These are phyloP conservation scores for Zoysia japonica DNA, from an alignment of 176 grass and related monocot genomes.

Conservation along the genomic window DNA sequence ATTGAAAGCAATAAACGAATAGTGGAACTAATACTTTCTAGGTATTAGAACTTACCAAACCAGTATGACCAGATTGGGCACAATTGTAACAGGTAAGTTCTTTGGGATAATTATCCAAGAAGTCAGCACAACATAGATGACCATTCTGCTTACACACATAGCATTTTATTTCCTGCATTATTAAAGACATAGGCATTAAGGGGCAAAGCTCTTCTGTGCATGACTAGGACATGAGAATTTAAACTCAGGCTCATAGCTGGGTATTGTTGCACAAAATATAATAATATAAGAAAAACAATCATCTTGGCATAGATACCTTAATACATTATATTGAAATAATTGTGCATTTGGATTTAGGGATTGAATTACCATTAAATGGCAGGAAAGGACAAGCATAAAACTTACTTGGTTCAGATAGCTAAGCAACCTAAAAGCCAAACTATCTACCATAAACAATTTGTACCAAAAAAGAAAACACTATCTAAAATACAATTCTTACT, in stretches of 20 bases:
- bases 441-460: neutral
- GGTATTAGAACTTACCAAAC: conserved; percentile 60
- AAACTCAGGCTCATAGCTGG: conserved; percentile 11
- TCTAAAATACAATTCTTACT: conserved; percentile 8
- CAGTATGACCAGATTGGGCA: conserved; percentile 82
- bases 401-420: neutral
- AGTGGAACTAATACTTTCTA: neutral
- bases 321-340: neutral
- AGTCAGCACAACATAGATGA: conserved; percentile 82
- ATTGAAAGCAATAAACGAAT: conserved; percentile 26
- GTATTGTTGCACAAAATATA: conserved; percentile 17
- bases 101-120: conserved; percentile 56
- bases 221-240: neutral
- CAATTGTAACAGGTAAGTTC: conserved; percentile 90
- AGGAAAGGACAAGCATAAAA: conserved; percentile 7
- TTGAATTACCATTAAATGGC: neutral
- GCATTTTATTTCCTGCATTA: conserved; percentile 87
- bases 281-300: neutral
- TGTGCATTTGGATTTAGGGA: conserved; percentile 4
- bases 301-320: neutral
- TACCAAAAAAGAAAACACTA: neutral
- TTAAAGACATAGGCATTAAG: conserved; percentile 32
- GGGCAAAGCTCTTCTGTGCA: conserved; percentile 3
- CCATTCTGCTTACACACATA: conserved; percentile 82
- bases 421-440: conserved; percentile 7